phyloP scores from a whole-genome alignment of 177 flowering plant species.

The Vitis hybrid region DNA sequence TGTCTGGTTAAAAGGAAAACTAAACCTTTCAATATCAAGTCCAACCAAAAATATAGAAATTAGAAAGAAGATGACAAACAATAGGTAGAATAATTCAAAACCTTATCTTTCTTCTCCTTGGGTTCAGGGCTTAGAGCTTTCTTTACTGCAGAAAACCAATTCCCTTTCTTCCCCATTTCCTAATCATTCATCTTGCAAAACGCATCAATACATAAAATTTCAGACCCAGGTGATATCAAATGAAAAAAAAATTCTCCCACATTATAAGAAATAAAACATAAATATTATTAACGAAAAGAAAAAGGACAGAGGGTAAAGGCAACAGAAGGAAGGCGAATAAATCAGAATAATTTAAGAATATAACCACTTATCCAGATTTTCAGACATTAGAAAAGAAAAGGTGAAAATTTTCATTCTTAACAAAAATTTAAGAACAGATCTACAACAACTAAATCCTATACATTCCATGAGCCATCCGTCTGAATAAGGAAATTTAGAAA shows the following conservation, averaged over 20 bases:
- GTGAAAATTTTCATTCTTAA: no score
- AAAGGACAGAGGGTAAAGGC: neutral
- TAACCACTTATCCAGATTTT: neutral
- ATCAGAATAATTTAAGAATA: neutral
- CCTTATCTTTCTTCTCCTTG: conserved; percentile 56
- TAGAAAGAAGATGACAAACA: neutral
- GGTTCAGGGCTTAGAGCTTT: conserved; percentile 58
- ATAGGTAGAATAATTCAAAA: conserved; percentile 10
- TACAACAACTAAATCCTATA: neutral
- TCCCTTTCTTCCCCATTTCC: conserved; percentile 77
- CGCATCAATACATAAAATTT: conserved; percentile 1
- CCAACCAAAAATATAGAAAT: neutral
- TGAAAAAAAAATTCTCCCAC: neutral
- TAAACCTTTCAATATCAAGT: neutral
- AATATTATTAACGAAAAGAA: neutral
- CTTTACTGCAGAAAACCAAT: conserved; percentile 69
- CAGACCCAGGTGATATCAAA: conserved; percentile 6
- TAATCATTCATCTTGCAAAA: conserved; percentile 21
- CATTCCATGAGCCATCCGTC: neutral
- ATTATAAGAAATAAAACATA: neutral
- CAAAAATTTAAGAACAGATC: conserved; percentile 14
- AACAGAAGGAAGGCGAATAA: neutral
- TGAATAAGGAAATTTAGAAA: neutral
- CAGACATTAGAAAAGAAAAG: neutral
- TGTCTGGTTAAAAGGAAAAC: conserved; percentile 31